phyloP scores from a whole-genome alignment of 352 stramenopile species.

The Albugo laibachii region DNA sequence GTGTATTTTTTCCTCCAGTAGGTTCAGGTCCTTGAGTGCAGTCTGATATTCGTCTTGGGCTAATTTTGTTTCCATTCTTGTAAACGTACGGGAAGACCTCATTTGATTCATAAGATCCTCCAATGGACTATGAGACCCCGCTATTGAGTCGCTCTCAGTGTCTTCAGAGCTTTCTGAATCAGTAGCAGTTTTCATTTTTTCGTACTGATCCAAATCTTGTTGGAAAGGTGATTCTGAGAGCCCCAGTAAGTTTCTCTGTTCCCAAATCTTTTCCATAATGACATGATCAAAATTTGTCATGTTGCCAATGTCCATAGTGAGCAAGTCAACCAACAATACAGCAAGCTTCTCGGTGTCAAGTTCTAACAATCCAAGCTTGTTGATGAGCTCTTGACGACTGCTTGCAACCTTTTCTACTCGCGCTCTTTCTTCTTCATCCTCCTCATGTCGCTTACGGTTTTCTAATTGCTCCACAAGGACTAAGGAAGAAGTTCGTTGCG shows the following conservation, averaged over 20 bases:
- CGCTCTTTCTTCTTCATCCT: conserved; percentile 22
- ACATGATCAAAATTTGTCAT: too few species aligned
- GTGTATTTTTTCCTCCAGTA: conserved; percentile 1
- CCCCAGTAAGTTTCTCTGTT: too few species aligned
- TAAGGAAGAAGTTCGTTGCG: conserved; percentile 10
- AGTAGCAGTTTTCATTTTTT: too few species aligned
- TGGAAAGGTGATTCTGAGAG: too few species aligned
- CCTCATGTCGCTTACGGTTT: conserved; percentile 15
- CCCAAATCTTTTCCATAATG: too few species aligned
- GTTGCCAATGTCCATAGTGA: too few species aligned
- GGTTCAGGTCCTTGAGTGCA: conserved; percentile 14
- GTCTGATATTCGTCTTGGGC: conserved; percentile 21
- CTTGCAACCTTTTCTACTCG: conserved; percentile 14
- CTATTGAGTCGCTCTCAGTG: conserved; percentile 15
- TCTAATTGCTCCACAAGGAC: conserved; percentile 23
- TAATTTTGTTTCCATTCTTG: conserved; percentile 16
- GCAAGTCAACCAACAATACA: conserved; percentile 8
- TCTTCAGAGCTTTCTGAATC: too few species aligned
- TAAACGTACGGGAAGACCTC: too few species aligned
- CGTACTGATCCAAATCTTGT: too few species aligned
- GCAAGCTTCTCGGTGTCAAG: conserved; percentile 34
- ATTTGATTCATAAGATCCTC: conserved; percentile 15
- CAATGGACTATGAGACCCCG: conserved; percentile 29
- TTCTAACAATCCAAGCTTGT: conserved; percentile 35
- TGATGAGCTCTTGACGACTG: conserved; percentile 22